phyloP scores from a whole-genome alignment of 2,329 filamentous ascomycete species.

The Myrmaecium sp. region DNA sequence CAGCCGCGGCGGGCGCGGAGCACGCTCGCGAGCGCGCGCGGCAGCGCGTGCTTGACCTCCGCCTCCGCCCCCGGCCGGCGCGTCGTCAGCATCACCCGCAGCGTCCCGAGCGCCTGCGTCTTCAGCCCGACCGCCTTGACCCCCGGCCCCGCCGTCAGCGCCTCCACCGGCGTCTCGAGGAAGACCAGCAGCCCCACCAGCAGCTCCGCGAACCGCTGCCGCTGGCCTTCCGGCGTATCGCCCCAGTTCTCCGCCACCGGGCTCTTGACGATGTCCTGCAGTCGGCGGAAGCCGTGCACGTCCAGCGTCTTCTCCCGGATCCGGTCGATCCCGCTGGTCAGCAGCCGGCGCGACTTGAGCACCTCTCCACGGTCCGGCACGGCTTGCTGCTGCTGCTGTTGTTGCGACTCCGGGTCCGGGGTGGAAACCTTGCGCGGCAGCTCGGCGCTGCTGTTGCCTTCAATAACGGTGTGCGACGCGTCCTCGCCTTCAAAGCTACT shows the following conservation, averaged over 20 bases:
- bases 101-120: slow-evolving; percentile 55
- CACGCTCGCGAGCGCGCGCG: slow-evolving; percentile 49
- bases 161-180: slow-evolving; percentile 40
- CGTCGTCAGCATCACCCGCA: slow-evolving; percentile 54
- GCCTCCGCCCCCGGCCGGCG: slow-evolving; percentile 2
- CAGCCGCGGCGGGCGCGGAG: slow-evolving; percentile 48
- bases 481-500: slow-evolving; percentile 11
- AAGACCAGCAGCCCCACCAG: slow-evolving; percentile 54
- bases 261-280: slow-evolving; percentile 58
- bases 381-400: slow-evolving; percentile 9
- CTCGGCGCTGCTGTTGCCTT: too few relatives aligned
- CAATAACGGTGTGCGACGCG: slow-evolving; percentile 15
- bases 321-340: slow-evolving; percentile 59
- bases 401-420: too few relatives aligned
- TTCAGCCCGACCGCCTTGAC: slow-evolving; percentile 58
- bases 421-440: background rate
- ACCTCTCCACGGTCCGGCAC: slow-evolving; percentile 24
- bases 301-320: slow-evolving; percentile 58
- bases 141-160: slow-evolving; percentile 34
- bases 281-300: slow-evolving; percentile 62
- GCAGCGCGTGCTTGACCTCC: slow-evolving; percentile 10
- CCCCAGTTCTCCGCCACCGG: slow-evolving; percentile 42
- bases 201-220: slow-evolving; percentile 54
- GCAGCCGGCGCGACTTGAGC: slow-evolving; percentile 35
- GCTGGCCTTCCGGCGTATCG: slow-evolving; percentile 49